A percentile compares a stretch with the other conserved stretches of the same genome.
These are phyloP conservation scores for Phlebiopsis flavidoalba DNA, from an alignment of 768 basidiomycete genomes.

Conservation along the genomic window DNA sequence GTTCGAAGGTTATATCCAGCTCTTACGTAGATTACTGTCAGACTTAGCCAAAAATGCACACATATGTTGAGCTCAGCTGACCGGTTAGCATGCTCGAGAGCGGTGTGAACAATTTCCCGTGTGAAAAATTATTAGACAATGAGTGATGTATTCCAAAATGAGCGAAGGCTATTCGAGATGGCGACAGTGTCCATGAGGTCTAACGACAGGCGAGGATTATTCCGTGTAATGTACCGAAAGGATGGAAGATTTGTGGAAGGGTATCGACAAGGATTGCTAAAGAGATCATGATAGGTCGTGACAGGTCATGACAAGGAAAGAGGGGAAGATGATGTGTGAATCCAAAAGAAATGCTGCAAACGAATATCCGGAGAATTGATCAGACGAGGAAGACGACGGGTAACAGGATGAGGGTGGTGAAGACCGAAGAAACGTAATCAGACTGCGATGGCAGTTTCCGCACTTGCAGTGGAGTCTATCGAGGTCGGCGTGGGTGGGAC, in stretches of 20 bases:
- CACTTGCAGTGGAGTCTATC: background rate
- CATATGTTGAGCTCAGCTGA: too few relatives aligned
- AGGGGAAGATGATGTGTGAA: background rate
- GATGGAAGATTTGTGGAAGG: background rate
- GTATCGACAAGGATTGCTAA: conserved; percentile 4
- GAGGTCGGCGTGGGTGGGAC: conserved; percentile 11
- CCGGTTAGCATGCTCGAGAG: too few relatives aligned
- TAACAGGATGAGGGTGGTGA: background rate
- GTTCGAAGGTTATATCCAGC: too few relatives aligned
- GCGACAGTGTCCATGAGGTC: background rate
- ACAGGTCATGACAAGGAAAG: conserved; percentile 1
- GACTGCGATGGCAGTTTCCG: background rate
- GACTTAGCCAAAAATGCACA: too few relatives aligned
- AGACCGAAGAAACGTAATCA: background rate
- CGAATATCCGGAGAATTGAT: background rate
- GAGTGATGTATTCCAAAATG: background rate
- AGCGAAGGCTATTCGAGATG: background rate
- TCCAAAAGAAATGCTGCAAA: background rate
- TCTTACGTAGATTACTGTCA: too few relatives aligned
- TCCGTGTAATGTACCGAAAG: background rate
- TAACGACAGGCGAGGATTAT: background rate
- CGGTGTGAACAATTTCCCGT: too few relatives aligned
- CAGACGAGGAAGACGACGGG: background rate
- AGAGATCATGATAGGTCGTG: conserved; percentile 8
- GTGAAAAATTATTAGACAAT: background rate